These are phyloP conservation scores for Apiotrichum gracile DNA, from an alignment of 1,284 basidiomycete genomes.

Conservation along the genomic window DNA sequence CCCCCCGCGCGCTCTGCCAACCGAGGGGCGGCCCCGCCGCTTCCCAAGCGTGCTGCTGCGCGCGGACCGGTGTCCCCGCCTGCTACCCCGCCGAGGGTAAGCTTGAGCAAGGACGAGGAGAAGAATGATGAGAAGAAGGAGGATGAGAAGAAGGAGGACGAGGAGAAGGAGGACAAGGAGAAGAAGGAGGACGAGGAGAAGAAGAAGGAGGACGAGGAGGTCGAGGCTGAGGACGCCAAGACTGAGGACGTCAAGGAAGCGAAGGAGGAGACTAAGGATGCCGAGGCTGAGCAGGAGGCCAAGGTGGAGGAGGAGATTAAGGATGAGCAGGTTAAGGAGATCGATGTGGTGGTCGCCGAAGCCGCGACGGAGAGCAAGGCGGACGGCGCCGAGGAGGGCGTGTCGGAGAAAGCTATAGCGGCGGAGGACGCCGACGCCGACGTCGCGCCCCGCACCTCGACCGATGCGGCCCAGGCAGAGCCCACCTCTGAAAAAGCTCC, in stretches of 20 bases:
- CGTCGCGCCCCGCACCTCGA: background rate
- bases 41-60: background rate
- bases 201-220: background rate
- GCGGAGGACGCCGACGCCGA: background rate
- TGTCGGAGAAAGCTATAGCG: too few species aligned
- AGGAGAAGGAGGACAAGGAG: background rate
- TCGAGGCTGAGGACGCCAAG: constrained; percentile 1
- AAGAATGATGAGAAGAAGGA: constrained; percentile 1
- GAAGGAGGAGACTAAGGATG: background rate
- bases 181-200: too few species aligned
- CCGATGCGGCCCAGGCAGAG: too few species aligned
- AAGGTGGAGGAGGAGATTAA: background rate
- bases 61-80: background rate
- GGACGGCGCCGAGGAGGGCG: too few species aligned
- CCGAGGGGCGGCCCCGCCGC: constrained; percentile 6
- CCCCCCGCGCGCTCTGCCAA: constrained; percentile 8
- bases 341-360: too few species aligned
- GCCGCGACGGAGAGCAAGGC: too few species aligned
- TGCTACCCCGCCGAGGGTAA: too few species aligned
- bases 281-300: background rate
- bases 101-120: background rate
- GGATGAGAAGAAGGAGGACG: constrained; percentile 1
- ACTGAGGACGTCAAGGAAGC: background rate
- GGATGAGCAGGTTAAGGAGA: background rate
- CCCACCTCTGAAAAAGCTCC: too few species aligned